Percentiles rank a stretch among this genome's conserved stretches.
Conservation (phyloP, 2,329 filamentous ascomycete species). For the Colletotrichum endophyticum region DNA sequence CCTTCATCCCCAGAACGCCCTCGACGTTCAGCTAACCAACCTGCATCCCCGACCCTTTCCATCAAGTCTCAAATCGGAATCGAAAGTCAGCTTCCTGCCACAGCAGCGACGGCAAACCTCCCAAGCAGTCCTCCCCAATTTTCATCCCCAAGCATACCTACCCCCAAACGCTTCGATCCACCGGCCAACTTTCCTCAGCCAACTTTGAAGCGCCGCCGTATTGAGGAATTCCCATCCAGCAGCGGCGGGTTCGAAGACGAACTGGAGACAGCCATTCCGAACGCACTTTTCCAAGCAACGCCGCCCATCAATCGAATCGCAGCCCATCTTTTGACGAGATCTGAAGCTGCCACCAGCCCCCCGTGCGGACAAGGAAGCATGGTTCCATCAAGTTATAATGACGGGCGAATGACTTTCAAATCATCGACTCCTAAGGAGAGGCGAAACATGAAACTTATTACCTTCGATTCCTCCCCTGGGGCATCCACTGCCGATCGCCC, state of each 20-base stretch:
- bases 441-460: conserved; percentile 27
- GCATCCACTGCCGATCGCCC: background rate
- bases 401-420: background rate
- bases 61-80: conserved; percentile 10
- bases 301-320: conserved; percentile 11
- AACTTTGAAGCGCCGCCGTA: background rate
- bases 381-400: conserved; percentile 18
- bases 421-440: conserved; percentile 1
- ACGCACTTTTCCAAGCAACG: conserved; percentile 25
- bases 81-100: background rate
- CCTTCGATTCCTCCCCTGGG: conserved; percentile 22
- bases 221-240: conserved; percentile 13
- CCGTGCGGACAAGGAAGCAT: conserved; percentile 27
- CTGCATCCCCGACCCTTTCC: background rate
- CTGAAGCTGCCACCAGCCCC: conserved; percentile 17
- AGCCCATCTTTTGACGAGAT: background rate
- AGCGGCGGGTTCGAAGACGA: conserved; percentile 36
- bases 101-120: background rate
- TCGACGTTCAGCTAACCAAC: background rate
- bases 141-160: background rate
- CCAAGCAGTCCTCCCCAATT: conserved; percentile 4
- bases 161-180: background rate
- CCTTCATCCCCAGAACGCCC: conserved; percentile 19
- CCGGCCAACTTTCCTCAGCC: background rate
- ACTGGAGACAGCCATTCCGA: conserved; percentile 39